Evolutionary conservation across 345 rosid species (phyloP), one percentile per base, ranked within the genome.

Genomic region (Citrus trifoliata): DNA sequence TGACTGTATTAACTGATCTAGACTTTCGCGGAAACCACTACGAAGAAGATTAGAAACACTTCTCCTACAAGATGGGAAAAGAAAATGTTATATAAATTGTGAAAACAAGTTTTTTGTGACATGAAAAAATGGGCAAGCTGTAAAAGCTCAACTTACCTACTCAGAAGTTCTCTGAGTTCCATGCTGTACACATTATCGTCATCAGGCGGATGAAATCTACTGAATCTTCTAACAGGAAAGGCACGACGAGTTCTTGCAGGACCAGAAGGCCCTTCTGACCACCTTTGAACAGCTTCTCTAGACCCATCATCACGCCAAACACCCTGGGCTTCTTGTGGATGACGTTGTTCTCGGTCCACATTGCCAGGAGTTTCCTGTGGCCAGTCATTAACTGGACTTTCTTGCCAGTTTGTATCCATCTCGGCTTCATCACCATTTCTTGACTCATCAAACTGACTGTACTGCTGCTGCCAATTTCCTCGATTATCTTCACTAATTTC

Each of bases 11-110:
- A 94, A 81, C 28, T 94, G 99, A 81, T 97, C 99, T 82, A 97
- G 85, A 78, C 98, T 97, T 90, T 97, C 99, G 64, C 99, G 98
- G 89, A 97, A 97, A 56, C 98, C 98, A 82, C 99, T 97, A 59
- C 93, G 91, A 84, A 97, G 93, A 80, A 97, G 96, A 86, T 93
- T 97, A 64, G 99, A 94, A 80, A 97, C 99, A 62, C 97, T 97
- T 85, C 98, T 91, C 93, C 99, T 94, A 82, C 75, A 88, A 79
- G 35, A 81, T 37, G 3, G 65, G 78, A 61, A 42, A 77, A 51
- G 28, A 53, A 67, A 33, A 56, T 38, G 76, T 75, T 33, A 73
- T 12, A 14, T 66, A 66, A 79, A 64, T 69, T 42, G 56, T 56
- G 9, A 75, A 70, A 59, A 53, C 33, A 74, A 67, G 10, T 38